Evolutionary conservation across 257 asterid genomes (phyloP), one percentile per base, ranked within the genome.

Genomic region (Penstemon barbatus): DNA sequence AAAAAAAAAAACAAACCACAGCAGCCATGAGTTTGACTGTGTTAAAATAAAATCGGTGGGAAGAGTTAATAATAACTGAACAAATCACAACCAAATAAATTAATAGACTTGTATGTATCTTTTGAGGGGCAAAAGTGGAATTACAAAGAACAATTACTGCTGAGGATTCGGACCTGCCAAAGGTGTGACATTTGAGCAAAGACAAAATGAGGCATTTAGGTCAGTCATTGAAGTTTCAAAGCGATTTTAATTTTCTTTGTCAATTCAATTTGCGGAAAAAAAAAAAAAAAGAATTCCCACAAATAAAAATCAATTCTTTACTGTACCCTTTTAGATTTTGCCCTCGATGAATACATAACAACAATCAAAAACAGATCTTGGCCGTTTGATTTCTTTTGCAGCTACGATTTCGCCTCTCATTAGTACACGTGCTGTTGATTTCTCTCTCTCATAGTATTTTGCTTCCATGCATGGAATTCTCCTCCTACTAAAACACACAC

Each of bases 391-490:
- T 65, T 56, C 10, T 48, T n/a, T n/a, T 25, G 33, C 33, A 25
- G 33, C 33, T 25, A 25, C 52, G 52, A n/a, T 48, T 48, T 11
- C 11, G 4, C 12, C 40, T 48, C 40, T 39, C 49, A 59, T 25
- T 59, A 83, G 79, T 81, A 69, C 87, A 82, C 83, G 83, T 75
- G 81, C 84, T 80, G 66, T 74, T 49, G 5, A 51, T 53, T 55
- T 62, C 18, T 39, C 43, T 40, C 71, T 67, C 83, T 68, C 80
- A 74, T 66, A 85, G 33, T 25, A 74, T 83, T 77, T 85, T 80
- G 80, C 86, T 79, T 85, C 80, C 87, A 80, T 80, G 88, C 91
- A 82, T 85, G 86, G 83, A 74, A 71, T 82, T 85, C 86, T 85
- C 82, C 91, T 66, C 86, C 86, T 70, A 67, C 37, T 53, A 53